Percentiles rank a stretch among this genome's conserved stretches.
Conservation (phyloP, 176 grass and related monocot genomes). For the Eleusine indica region DNA sequence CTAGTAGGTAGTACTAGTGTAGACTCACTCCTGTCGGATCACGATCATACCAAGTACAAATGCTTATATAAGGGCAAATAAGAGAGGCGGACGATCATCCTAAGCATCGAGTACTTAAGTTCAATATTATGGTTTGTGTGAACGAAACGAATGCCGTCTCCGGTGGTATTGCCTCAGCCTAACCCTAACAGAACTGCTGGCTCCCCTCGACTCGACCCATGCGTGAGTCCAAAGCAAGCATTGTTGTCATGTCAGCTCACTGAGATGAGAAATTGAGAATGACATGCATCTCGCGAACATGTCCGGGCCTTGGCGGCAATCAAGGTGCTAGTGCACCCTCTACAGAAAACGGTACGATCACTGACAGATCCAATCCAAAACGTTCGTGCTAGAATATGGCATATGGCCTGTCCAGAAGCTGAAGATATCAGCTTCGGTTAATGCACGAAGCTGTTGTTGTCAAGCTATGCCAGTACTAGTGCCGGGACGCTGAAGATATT, state of each 20-base stretch:
- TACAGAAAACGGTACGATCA: not conserved
- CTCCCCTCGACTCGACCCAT: not conserved
- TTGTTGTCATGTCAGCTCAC: not conserved
- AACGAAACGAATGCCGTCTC: not conserved
- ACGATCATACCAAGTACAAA: too few relatives aligned
- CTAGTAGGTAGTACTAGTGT: too few relatives aligned
- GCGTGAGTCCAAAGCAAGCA: constrained; percentile 35
- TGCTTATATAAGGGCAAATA: too few relatives aligned
- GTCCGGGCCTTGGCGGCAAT: not conserved
- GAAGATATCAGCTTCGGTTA: not conserved
- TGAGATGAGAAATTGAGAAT: not conserved
- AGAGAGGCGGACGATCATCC: too few relatives aligned
- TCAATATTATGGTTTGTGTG: not conserved
- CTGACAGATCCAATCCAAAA: not conserved
- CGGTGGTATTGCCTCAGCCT: not conserved
- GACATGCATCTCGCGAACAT: not conserved
- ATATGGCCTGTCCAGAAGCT: not conserved
- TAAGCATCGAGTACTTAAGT: not conserved
- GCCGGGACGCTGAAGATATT: constrained; percentile 4
- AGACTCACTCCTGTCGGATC: too few relatives aligned
- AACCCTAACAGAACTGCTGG: not conserved
- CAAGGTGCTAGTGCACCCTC: not conserved
- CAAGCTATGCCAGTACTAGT: not conserved
- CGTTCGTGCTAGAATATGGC: not conserved
- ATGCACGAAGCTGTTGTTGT: constrained; percentile 9